Base-by-base conservation (phyloP, 345 rosid genomes). In the Isatis tinctoria region DNA sequence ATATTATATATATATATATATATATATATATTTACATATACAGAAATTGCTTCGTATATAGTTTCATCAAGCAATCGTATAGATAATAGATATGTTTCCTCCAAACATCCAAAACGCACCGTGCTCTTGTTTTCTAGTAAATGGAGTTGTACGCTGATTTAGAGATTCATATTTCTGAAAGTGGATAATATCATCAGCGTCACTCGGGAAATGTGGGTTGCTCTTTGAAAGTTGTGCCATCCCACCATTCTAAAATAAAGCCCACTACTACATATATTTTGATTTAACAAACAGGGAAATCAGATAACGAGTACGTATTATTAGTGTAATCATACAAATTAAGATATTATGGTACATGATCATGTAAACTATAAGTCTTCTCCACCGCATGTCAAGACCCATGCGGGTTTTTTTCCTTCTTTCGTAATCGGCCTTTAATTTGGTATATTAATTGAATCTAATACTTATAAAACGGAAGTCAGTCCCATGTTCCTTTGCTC, bases 201-300 rank as follows among this genome's bases (percentile, higher is more conserved):
- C n/a, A 57, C 54, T 39, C 62, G 44, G 57, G 28, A 54, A 53
- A 65, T 64, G 70, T 53, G 69, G 54, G 40, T 40, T 63, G 11
- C 54, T 18, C 70, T 63, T 72, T 52, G 76, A 72, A 52, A 72
- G 44, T 72, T 72, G 76, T 73, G 76, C 76, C 76, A 37, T 37
- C 40, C 40, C 26, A 60, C 40, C 3, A 48, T 36, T 44, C 8
- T 54, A 3, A 52, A 61, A 43, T 33, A 33, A 33, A 70, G 47
- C 36, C 2, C 24, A 22, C 37, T 58, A 59, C 22, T 17, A 28
- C n/a, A 16, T 57, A 16, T 32, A 32, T 53, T 27, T 53, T 53
- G 43, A 4, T 11, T 22, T 56, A n/a, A 22, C 32, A 13, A 22
- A 60, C 32, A 13, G 18, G 18, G 7, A 14, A 24, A 37, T 26